A percentile compares a stretch with the other conserved stretches of the same genome.
These are phyloP conservation scores for Coccomyxa sp. DNA, from an alignment of 139 green algal species.

Conservation along the genomic window DNA sequence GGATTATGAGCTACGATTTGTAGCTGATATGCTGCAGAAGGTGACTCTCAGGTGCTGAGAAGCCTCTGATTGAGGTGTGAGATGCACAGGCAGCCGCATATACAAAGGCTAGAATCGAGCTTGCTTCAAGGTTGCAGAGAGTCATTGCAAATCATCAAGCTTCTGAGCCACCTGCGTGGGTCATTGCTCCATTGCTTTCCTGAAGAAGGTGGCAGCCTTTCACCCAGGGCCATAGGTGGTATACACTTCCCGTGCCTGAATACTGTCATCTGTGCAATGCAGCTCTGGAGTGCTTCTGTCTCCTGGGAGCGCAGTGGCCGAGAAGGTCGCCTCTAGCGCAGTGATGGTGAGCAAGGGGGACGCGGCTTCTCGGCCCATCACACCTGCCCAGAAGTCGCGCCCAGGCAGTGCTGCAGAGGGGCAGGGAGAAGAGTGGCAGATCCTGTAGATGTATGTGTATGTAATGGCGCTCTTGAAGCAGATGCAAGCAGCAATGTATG, in stretches of 20 bases:
- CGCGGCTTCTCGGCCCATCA: neutral
- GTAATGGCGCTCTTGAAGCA: no score
- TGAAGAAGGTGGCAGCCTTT: no score
- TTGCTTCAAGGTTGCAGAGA: no score
- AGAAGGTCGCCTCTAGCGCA: neutral
- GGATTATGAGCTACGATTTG: neutral
- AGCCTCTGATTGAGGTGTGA: neutral
- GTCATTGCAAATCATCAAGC: no score
- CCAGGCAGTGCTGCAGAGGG: neutral
- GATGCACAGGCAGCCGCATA: neutral
- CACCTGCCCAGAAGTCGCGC: neutral
- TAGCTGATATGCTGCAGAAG: neutral
- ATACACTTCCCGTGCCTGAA: no score
- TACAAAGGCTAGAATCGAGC: no score
- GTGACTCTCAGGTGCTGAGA: neutral
- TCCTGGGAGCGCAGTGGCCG: neutral
- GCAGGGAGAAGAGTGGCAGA: neutral
- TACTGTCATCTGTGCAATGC: neutral
- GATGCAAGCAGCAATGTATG: no score
- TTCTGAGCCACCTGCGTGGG: no score
- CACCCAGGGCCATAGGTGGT: no score
- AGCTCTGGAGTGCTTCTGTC: constrained; percentile 13
- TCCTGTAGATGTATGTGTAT: neutral
- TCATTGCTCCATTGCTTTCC: no score
- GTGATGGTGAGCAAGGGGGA: constrained; percentile 5